Evolutionary conservation across 106 monocot genomes (phyloP).

Genomic region (Gastrodia elata): DNA sequence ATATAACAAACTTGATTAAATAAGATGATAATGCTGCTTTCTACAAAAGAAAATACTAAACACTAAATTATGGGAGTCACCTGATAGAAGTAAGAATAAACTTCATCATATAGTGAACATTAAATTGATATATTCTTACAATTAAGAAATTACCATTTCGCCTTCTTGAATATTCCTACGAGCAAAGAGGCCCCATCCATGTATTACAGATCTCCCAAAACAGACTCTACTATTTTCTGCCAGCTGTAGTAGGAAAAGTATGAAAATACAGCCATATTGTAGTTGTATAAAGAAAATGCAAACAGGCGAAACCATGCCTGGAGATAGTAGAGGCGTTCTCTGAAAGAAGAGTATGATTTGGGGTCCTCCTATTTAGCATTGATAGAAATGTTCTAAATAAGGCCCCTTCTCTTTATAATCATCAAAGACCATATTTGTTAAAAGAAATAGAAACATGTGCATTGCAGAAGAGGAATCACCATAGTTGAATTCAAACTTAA

Average conservation of each 20-base stretch:
- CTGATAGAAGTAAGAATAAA: not conserved
- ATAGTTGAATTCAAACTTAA: conserved; percentile 41
- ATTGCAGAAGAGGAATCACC: conserved; percentile 21
- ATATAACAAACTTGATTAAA: not conserved
- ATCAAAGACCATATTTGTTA: not conserved
- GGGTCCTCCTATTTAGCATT: conserved; percentile 42
- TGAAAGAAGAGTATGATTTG: conserved; percentile 60
- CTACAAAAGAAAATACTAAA: not conserved
- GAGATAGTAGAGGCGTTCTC: conserved; percentile 58
- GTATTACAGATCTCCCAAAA: conserved; percentile 93
- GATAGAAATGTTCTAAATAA: conserved; percentile 4
- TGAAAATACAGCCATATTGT: not conserved
- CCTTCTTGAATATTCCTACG: conserved; percentile 87
- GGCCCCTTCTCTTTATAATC: not conserved
- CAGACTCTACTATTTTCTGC: conserved; percentile 77
- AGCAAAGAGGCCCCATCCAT: conserved; percentile 99
- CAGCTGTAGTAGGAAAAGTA: conserved; percentile 26
- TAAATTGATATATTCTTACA: not conserved
- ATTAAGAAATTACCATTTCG: conserved; percentile 67
- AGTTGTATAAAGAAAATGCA: not conserved
- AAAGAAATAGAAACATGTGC: not conserved
- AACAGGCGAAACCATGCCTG: conserved; percentile 33
- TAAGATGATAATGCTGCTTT: not conserved
- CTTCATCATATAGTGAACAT: not conserved
- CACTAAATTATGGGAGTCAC: not conserved